Base-by-base conservation (phyloP, 164 flowering plant genomes). In the Hamamelis virginiana region DNA sequence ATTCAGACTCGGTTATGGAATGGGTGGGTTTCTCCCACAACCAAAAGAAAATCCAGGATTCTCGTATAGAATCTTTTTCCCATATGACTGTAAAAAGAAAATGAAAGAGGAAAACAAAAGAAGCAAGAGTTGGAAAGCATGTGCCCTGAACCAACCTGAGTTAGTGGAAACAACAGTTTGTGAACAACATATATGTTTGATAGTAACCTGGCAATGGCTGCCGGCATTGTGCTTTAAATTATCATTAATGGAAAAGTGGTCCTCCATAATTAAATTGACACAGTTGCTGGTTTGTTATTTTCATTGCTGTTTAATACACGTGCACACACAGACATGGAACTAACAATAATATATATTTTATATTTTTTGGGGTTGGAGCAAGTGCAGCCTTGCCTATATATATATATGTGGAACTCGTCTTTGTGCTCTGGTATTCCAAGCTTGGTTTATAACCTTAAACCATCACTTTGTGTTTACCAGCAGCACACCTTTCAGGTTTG, bases 81-180 rank as follows among this genome's bases (percentile, higher is more conserved):
- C 60, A 48, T 41, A 48, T 65, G 16, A 41, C 59, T 57, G 38
- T 69, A 68, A 69, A 69, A 69, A 64, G 53, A 59, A 51, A 9
- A 15, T 19, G 13, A 12, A 50, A 28, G 25, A 16, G 60, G 12
- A 23, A 19, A 51, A 51, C n/a, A 45, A 11, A 44, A 52, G 63
- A 59, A 43, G n/a, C 14, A 58, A 59, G 65, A 58, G 66, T 64
- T 47, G 60, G 65, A 68, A 59, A 62, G 27, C 46, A 51, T 27
- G 50, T 72, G 45, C 52, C 67, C 56, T 41, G 45, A 67, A 14
- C 67, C 61, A 66, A 44, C 21, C 16, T 3, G 57, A 45, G 56
- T 22, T 19, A 47, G 60, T 64, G 66, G 59, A 23, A 51, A 28
- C 26, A 43, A 43, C 41, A 15, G 64, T 74, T 52, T 72, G 65